phyloP scores from a whole-genome alignment of 305 asterid genomes.

The Fraxinus nigra region DNA sequence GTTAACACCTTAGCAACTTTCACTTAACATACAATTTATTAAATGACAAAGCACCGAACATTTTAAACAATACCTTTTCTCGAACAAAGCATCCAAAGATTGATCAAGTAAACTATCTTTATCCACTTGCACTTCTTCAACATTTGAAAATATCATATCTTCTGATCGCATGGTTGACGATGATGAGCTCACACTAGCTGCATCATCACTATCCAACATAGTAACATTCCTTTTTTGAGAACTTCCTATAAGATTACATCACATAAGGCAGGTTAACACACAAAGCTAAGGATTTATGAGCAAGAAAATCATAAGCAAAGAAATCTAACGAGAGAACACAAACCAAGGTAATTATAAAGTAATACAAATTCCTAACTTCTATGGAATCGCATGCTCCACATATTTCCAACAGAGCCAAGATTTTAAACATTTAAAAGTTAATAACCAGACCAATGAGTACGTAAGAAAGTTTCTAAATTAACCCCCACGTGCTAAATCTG shows the following conservation, averaged over 20 bases:
- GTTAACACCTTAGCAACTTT: not conserved
- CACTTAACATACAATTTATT: not conserved
- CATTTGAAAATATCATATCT: constrained; percentile 32
- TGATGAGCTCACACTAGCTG: constrained; percentile 72
- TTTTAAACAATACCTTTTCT: constrained; percentile 61
- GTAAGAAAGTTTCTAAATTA: not conserved
- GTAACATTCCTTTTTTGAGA: constrained; percentile 71
- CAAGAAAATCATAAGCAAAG: not conserved
- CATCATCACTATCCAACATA: constrained; percentile 80
- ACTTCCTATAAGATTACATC: constrained; percentile 47
- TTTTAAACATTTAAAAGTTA: not conserved
- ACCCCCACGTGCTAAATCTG: not conserved
- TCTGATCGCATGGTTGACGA: constrained; percentile 64
- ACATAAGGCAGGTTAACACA: constrained; percentile 13
- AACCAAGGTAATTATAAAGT: not conserved
- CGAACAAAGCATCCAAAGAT: constrained; percentile 67
- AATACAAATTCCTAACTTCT: not conserved
- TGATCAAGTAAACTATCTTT: constrained; percentile 71
- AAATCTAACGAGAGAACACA: not conserved
- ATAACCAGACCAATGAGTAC: not conserved
- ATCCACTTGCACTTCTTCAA: constrained; percentile 57
- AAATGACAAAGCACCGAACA: not conserved
- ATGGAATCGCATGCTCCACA: not conserved
- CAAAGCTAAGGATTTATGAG: not conserved
- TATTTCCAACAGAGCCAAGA: not conserved